Evolutionary conservation across 768 basidiomycete species (phyloP), one percentile per base, ranked within the genome.

Genomic region (Sarcodon sp.): DNA sequence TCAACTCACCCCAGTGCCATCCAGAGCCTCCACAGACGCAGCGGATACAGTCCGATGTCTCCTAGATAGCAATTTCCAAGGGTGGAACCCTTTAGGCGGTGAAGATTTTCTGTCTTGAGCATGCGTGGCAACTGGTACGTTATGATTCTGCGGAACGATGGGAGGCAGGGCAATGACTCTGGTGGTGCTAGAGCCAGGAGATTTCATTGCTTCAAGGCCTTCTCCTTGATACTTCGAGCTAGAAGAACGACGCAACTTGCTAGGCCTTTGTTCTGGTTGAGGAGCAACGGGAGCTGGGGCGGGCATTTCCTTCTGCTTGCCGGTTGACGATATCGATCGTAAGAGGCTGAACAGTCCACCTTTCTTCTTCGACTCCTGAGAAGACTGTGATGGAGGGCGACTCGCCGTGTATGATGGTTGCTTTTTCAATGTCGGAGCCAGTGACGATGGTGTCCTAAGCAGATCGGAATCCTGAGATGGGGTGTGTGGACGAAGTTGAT

Each of bases 21-120:
- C 78, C 54, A 79, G 73, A 21, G 84, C 87, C 59, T 89, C 87
- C 33, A 84, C 67, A 37, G 87, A 89, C 33, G 79, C 79, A 35
- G 76, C 71, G 12, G 87, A 88, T 37, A 88, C 67, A 6, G 81
- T 79, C 33, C 80, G 76, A 59, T 80, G 70, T 55, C 76, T 70
- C 57, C 74, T 79, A 35, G 68, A 69, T 53, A 85, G 53, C 55
- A 84, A 71, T 13, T 41, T 41, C 39, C 39, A 41, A 16, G 39
- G 39, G 4, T 41, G 39, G 13, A 41, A 41, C 27, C 39, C 39
- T 27, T 27, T 41, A 13, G 39, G 39, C 27, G 15, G 39, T 13
- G 39, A 4, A 27, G 4, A 2, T 27, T 27, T 27, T 27, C 21
- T 27, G 21, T 27, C 21, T 27, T 27, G 21, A 27, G 21, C 21